Percentiles rank a stretch among this genome's conserved stretches.
Evolutionary conservation across 1,284 basidiomycete genomes (phyloP).

Genomic region (Cryptococcus sp.): DNA sequence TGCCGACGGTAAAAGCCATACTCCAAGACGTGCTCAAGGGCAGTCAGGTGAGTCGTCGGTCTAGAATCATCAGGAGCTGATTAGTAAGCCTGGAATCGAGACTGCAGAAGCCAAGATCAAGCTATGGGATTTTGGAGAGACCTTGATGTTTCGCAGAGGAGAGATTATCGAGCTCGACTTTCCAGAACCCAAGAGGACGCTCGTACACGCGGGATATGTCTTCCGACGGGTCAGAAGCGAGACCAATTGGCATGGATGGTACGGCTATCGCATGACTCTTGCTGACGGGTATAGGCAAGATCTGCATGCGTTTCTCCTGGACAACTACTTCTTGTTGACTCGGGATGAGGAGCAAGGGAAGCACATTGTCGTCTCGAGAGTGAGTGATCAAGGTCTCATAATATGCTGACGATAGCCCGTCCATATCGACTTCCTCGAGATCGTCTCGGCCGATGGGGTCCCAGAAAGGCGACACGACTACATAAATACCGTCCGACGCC

Average conservation of each 20-base stretch:
- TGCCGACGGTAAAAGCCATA: constrained; percentile 24
- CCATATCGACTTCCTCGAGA: constrained; percentile 30
- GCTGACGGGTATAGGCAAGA: constrained; percentile 24
- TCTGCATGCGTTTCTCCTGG: constrained; percentile 30
- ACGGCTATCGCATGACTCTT: neutral
- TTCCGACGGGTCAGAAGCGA: constrained; percentile 32
- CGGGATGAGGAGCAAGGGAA: constrained; percentile 32
- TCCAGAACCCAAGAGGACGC: constrained; percentile 62
- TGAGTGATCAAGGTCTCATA: constrained; percentile 4
- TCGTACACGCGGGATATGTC: constrained; percentile 57
- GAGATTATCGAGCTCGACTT: constrained; percentile 77
- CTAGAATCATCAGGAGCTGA: constrained; percentile 40
- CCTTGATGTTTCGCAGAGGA: constrained; percentile 62
- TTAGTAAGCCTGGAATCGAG: constrained; percentile 77
- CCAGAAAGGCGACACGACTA: constrained; percentile 32
- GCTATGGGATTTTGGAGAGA: constrained; percentile 69
- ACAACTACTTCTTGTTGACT: constrained; percentile 36
- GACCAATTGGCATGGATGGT: constrained; percentile 40
- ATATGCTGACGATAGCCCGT: constrained; percentile 22
- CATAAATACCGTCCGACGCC: constrained; percentile 15
- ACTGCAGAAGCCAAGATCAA: constrained; percentile 77
- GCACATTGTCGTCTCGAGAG: constrained; percentile 32
- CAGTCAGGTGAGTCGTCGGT: constrained; percentile 17
- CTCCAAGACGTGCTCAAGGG: constrained; percentile 20
- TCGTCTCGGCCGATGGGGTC: constrained; percentile 21